Evolutionary conservation across 2,329 filamentous ascomycete species (phyloP).

Genomic region (Fusarium beomiforme): DNA sequence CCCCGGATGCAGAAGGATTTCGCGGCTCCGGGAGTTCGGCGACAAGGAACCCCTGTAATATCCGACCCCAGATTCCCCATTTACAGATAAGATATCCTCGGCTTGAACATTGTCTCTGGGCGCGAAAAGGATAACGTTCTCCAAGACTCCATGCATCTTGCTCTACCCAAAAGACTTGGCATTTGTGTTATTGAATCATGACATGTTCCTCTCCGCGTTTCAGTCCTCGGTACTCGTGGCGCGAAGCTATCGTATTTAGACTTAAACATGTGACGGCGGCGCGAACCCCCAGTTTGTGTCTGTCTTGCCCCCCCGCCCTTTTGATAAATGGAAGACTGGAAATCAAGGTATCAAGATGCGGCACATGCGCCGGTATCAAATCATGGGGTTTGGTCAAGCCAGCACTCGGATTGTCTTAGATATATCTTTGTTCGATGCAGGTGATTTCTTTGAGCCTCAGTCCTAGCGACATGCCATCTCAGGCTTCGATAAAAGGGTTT

Average conservation of each 20-base stretch:
- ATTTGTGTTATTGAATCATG: slow-evolving; percentile 1
- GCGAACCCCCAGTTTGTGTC: background rate
- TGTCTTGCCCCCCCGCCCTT: background rate
- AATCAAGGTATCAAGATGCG: slow-evolving; percentile 3
- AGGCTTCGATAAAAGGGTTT: background rate
- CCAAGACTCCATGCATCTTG: no score
- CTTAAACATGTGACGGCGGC: background rate
- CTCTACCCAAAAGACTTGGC: background rate
- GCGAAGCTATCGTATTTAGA: background rate
- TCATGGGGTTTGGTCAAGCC: slow-evolving; percentile 32
- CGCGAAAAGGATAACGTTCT: background rate
- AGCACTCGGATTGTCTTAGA: slow-evolving; percentile 18
- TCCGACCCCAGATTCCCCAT: slow-evolving; percentile 31
- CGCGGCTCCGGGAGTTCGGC: slow-evolving; percentile 18
- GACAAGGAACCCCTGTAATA: slow-evolving; percentile 3
- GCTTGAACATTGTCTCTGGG: slow-evolving; percentile 11
- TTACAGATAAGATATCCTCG: slow-evolving; percentile 19
- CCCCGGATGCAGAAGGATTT: background rate
- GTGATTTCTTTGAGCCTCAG: slow-evolving; percentile 22
- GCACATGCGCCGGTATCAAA: slow-evolving; percentile 30
- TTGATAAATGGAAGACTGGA: background rate
- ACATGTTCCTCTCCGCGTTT: background rate
- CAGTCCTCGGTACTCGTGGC: slow-evolving; percentile 20
- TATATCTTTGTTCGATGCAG: slow-evolving; percentile 24
- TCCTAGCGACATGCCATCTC: background rate